Base-by-base conservation (phyloP, 2,329 filamentous ascomycete genomes). In the Monilinia laxa region DNA sequence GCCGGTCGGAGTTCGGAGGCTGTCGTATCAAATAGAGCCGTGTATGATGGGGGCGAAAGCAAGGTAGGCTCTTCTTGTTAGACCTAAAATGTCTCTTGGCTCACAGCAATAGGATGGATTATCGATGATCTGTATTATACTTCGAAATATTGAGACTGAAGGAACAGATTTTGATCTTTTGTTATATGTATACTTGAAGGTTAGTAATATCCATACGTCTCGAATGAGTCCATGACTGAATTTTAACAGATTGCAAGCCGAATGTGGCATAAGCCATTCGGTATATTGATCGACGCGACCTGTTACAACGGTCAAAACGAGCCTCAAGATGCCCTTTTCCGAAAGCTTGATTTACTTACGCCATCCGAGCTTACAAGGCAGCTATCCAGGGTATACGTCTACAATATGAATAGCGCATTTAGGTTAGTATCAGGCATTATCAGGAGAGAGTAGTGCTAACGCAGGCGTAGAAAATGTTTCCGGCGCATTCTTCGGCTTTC, bases 401-500 rank as follows among this genome's bases (percentile, higher is more conserved):
- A 90, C 77, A 90, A 90, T 73, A 90, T 90, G 87, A 90, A 90
- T 72, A 89, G 85, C 73, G 84, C 86, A 14, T 90, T 88, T 75
- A 83, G 82, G 73, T 87, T 87, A 79, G 88, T 83, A 70, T 83
- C 87, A 71, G 25, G 7, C 4, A 38, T 11, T 14, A 18, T 6
- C 14, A 3, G 16, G n/a, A 35, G 35, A 35, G 7, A 25, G 18
- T 25, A n/a, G 18, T 52, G n/a, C 65, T 67, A n/a, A 64, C 14
- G 55, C n/a, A 35, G 28, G 35, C 23, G 16, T 85, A 83, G 83
- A 70, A 88, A 89, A 80, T 90, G 86, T 71, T 86, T 90, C 72
- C 82, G 88, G 6, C 83, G 87, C 31, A 79, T 90, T 28, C 78
- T 90, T 23, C 81, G 86, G n/a, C 78, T 87, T 7, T 84, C 85